phyloP scores from a whole-genome alignment of 1,284 basidiomycete species.

The Cronartium quercuum region DNA sequence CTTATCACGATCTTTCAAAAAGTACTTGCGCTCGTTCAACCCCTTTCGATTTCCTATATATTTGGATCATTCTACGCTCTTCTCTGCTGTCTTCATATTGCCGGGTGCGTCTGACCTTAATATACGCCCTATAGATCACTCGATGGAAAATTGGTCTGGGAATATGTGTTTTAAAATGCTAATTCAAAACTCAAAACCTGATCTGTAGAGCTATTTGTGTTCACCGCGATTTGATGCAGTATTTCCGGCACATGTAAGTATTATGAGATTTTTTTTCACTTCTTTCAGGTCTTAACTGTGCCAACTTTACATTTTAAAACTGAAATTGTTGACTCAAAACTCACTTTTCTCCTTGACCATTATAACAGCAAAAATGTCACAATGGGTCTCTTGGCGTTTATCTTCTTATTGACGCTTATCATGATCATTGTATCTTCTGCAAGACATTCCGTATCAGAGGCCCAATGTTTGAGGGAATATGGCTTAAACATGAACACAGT shows the following conservation, averaged over 20 bases:
- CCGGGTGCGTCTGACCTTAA: conserved; percentile 11
- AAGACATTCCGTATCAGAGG: not conserved
- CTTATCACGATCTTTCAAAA: not conserved
- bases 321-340: not conserved
- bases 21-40: conserved; percentile 38
- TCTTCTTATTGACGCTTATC: not conserved
- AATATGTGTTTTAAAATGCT: not conserved
- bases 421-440: conserved; percentile 16
- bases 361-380: conserved; percentile 22
- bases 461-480: conserved; percentile 35
- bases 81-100: conserved; percentile 8
- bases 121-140: not conserved
- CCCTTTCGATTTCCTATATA: conserved; percentile 4
- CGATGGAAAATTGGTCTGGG: not conserved
- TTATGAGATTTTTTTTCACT: not conserved
- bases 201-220: conserved; percentile 21
- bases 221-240: conserved; percentile 7
- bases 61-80: conserved; percentile 18
- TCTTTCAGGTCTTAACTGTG: not conserved
- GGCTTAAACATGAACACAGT: conserved; percentile 21
- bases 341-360: not conserved
- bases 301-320: not conserved
- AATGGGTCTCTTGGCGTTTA: conserved; percentile 2
- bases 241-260: conserved; percentile 32
- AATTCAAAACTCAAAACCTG: not conserved